phyloP scores from a whole-genome alignment of 2,329 filamentous ascomycete species.

The Geoglossum cookeanum region DNA sequence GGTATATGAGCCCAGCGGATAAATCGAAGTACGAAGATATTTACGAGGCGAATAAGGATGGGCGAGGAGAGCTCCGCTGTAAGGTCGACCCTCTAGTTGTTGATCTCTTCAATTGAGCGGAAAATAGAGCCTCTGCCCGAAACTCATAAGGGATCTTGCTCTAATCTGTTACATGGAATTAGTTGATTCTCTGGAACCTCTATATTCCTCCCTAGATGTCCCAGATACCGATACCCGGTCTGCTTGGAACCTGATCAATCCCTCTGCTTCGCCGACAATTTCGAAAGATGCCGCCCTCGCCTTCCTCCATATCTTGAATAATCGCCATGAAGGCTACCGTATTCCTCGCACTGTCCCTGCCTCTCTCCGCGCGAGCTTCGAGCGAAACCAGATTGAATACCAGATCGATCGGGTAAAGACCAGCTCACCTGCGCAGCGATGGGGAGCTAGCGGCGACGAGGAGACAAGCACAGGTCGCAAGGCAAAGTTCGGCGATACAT shows the following conservation, averaged over 20 bases:
- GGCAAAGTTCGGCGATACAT: slow-evolving; percentile 93
- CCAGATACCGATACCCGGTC: slow-evolving; percentile 66
- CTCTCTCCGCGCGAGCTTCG: slow-evolving; percentile 77
- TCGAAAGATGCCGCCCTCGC: slow-evolving; percentile 89
- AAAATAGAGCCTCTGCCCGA: not conserved
- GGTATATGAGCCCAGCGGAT: slow-evolving; percentile 92
- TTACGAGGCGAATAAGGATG: slow-evolving; percentile 79
- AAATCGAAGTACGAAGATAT: slow-evolving; percentile 94
- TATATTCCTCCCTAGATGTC: slow-evolving; percentile 54
- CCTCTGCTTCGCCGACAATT: slow-evolving; percentile 60
- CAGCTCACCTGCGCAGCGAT: slow-evolving; percentile 46
- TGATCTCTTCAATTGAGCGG: not conserved
- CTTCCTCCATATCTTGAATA: slow-evolving; percentile 92
- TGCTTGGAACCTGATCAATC: slow-evolving; percentile 96
- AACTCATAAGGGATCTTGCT: not conserved
- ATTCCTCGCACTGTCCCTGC: slow-evolving; percentile 84
- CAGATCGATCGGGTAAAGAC: slow-evolving; percentile 59
- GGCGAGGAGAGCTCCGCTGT: slow-evolving; percentile 70
- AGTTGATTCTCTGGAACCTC: slow-evolving; percentile 61
- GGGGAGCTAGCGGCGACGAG: slow-evolving; percentile 63
- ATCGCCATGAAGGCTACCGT: slow-evolving; percentile 84
- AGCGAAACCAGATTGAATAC: slow-evolving; percentile 93
- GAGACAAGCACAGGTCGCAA: slow-evolving; percentile 73
- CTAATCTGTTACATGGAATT: slow-evolving; percentile 5
- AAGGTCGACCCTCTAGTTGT: slow-evolving; percentile 18